Base-by-base conservation (phyloP, 805 yeast genomes). In the Candida multigemmis region DNA sequence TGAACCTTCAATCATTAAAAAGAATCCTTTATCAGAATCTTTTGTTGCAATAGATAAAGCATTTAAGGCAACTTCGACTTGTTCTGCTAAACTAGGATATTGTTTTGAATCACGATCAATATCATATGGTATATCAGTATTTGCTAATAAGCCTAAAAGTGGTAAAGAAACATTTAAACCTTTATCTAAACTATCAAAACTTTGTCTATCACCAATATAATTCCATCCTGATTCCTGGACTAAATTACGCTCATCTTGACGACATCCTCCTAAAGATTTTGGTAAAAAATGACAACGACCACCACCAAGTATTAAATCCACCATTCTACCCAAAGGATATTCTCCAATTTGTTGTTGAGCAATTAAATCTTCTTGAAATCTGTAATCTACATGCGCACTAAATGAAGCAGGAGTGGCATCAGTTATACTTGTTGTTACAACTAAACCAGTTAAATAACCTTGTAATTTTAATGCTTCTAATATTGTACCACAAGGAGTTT, bases 321-420 rank as follows among this genome's bases (percentile, higher is more conserved):
- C 89, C 42, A 67, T 64, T 31, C 75, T 61, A 4, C 95, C 94
- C 37, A 85, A 62, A 0, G 89, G 77, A 15, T 40, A 78, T 22
- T 71, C 65, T 14, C 96, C 96, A 34, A 86, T 53, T 46, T 83
- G 91, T 35, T 87, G 95, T 42, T 74, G 72, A 3, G 96, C 96
- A 46, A 86, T 84, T 53, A 75, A 64, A 45, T 81, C 86, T 50
- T 85, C 94, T 56, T 80, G 83, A 41, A 58, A 65, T 44, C 96
- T 66, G 45, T 60, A 68, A 36, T 74, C 76, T 3, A 68, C 89
- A 49, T 86, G 96, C 4, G 91, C 43, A 19, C 80, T 71, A 48
- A 86, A 86, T 0, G 87, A 75, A 6, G 94, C 96, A 0, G 96
- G 96, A 0, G 96, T 87, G 8, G 96, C 96, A 48, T 86, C 96